These are phyloP conservation scores for Plectosphaerella plurivora DNA, from an alignment of 2,329 filamentous ascomycete species.

Conservation along the genomic window DNA sequence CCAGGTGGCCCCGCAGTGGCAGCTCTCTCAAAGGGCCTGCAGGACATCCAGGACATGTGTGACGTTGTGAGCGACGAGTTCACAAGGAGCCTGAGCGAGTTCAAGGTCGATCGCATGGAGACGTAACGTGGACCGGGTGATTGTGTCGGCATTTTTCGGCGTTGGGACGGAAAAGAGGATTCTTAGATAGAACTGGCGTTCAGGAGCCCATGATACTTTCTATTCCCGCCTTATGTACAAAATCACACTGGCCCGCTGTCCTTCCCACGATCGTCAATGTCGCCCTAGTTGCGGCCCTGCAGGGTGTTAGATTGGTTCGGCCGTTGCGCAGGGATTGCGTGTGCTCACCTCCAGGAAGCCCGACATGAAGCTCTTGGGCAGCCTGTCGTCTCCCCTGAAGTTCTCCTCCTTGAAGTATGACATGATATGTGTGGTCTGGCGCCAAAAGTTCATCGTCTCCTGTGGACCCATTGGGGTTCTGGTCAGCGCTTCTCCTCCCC, in stretches of 20 bases:
- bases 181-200: slow-evolving; percentile 20
- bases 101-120: slow-evolving; percentile 33
- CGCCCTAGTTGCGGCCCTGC: slow-evolving; percentile 14
- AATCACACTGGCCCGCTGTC: not conserved
- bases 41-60: slow-evolving; percentile 85
- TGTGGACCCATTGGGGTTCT: slow-evolving; percentile 27
- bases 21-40: slow-evolving; percentile 84
- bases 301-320: slow-evolving; percentile 1
- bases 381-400: slow-evolving; percentile 67
- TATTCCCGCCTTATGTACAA: slow-evolving; percentile 4
- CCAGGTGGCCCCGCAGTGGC: slow-evolving; percentile 71
- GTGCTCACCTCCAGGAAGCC: slow-evolving; percentile 84
- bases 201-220: slow-evolving; percentile 15
- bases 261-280: not conserved
- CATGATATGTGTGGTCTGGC: slow-evolving; percentile 92
- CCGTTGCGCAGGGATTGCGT: slow-evolving; percentile 5
- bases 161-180: not conserved
- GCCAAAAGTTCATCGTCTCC: slow-evolving; percentile 99
- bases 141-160: not conserved
- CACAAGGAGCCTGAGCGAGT: slow-evolving; percentile 52
- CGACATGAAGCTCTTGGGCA: slow-evolving; percentile 88
- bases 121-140: not conserved
- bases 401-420: slow-evolving; percentile 91
- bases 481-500: too few relatives aligned
- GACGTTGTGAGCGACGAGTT: slow-evolving; percentile 94